These are phyloP conservation scores for Microsporum ferrugineum DNA, from an alignment of 2,329 filamentous ascomycete species.

Conservation along the genomic window DNA sequence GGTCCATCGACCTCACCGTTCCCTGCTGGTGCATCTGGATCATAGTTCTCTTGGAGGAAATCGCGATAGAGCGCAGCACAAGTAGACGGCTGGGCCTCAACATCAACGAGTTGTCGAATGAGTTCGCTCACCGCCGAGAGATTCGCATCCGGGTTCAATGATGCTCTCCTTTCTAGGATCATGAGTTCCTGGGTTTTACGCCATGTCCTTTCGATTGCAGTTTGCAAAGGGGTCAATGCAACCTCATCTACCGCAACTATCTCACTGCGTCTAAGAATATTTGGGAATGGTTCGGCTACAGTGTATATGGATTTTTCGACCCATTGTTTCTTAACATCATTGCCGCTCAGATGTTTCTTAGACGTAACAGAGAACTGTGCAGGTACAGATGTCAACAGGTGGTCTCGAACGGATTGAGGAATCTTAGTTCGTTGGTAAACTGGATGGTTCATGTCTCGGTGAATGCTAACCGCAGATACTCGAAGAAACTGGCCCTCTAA, in stretches of 20 bases:
- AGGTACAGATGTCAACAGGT: conserved; percentile 68
- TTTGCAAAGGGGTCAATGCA: conserved; percentile 62
- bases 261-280: conserved; percentile 78
- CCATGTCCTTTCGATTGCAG: conserved; percentile 80
- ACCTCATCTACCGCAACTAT: conserved; percentile 59
- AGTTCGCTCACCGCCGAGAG: conserved; percentile 62
- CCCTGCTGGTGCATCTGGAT: conserved; percentile 14
- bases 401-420: conserved; percentile 71
- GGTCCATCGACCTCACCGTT: conserved; percentile 42
- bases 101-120: conserved; percentile 64
- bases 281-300: conserved; percentile 78
- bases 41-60: conserved; percentile 48
- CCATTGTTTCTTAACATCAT: conserved; percentile 57
- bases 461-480: conserved; percentile 66
- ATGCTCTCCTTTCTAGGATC: conserved; percentile 60
- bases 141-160: conserved; percentile 59
- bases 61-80: conserved; percentile 69
- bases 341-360: conserved; percentile 56
- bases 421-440: conserved; percentile 84
- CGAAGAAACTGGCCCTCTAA: conserved; percentile 85
- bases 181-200: conserved; percentile 82
- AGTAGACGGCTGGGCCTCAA: conserved; percentile 59
- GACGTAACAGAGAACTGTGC: conserved; percentile 66
- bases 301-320: conserved; percentile 77
- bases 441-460: conserved; percentile 69